Conservation (phyloP, 805 yeast genomes). For the Priceomyces medius region DNA sequence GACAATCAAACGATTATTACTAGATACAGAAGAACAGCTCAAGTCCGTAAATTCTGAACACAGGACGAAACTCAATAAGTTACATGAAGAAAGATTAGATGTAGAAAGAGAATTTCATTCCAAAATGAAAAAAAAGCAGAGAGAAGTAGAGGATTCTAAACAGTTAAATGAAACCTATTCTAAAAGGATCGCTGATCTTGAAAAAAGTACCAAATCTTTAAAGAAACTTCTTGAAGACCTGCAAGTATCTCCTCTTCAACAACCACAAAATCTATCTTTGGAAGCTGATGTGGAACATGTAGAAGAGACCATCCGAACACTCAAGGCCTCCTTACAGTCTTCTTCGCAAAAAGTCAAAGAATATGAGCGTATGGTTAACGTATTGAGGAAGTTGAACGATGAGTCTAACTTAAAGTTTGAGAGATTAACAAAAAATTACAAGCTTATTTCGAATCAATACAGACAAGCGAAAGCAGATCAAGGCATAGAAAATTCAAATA, state of each 20-base stretch:
- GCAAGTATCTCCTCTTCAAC: constrained; percentile 12
- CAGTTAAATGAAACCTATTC: constrained; percentile 42
- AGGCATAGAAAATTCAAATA: constrained; percentile 1
- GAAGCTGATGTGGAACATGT: constrained; percentile 18
- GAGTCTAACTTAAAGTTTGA: constrained; percentile 68
- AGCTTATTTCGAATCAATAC: constrained; percentile 58
- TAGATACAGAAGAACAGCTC: constrained; percentile 65
- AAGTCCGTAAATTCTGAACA: constrained; percentile 54
- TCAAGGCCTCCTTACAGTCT: constrained; percentile 53
- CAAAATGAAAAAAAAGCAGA: constrained; percentile 52
- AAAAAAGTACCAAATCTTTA: constrained; percentile 26
- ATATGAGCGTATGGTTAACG: constrained; percentile 50
- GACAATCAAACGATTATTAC: constrained; percentile 64
- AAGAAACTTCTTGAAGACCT: constrained; percentile 25
- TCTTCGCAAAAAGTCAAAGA: constrained; percentile 55
- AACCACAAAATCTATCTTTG: constrained; percentile 11
- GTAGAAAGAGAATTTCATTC: constrained; percentile 54
- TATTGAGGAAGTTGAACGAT: constrained; percentile 61
- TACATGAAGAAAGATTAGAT: constrained; percentile 60
- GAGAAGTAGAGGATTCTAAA: constrained; percentile 62
- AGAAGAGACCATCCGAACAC: constrained; percentile 34
- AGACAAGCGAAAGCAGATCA: constrained; percentile 38
- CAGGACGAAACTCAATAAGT: constrained; percentile 47
- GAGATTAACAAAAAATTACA: constrained; percentile 68
- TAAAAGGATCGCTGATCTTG: constrained; percentile 41